These are phyloP conservation scores for Huntiella omanensis DNA, from an alignment of 2,329 filamentous ascomycete species.

Conservation along the genomic window DNA sequence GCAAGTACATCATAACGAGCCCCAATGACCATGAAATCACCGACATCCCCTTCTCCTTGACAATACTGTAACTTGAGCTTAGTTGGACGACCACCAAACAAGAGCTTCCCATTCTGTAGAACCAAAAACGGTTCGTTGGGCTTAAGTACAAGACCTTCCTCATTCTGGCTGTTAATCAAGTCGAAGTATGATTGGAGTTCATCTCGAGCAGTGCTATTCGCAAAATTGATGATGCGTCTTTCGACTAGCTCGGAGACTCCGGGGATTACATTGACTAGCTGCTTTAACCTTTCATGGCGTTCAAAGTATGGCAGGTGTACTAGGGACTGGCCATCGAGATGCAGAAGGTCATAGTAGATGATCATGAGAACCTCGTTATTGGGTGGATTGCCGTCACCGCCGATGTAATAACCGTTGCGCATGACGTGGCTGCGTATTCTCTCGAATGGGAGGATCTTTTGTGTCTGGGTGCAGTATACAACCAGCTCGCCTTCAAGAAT, in stretches of 20 bases:
- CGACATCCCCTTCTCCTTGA: conserved; percentile 56
- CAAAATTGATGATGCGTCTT: conserved; percentile 50
- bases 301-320: conserved; percentile 34
- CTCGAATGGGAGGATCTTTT: conserved; percentile 55
- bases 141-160: conserved; percentile 70
- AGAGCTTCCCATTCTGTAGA: background rate
- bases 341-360: conserved; percentile 38
- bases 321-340: conserved; percentile 34
- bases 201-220: conserved; percentile 27
- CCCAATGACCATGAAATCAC: conserved; percentile 65
- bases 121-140: conserved; percentile 62
- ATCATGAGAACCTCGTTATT: conserved; percentile 40
- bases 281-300: conserved; percentile 38
- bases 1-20: conserved; percentile 49
- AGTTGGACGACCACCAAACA: conserved; percentile 37
- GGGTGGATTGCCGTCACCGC: conserved; percentile 40
- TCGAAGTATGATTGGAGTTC: conserved; percentile 47
- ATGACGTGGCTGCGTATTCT: conserved; percentile 66
- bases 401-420: conserved; percentile 51
- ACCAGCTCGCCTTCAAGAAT: conserved; percentile 74
- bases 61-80: conserved; percentile 84
- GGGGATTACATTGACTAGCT: conserved; percentile 29
- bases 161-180: conserved; percentile 41
- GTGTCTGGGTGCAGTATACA: conserved; percentile 44
- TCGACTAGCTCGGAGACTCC: conserved; percentile 51